Base-by-base conservation (phyloP, 1,284 basidiomycete genomes). In the Cystobasidium pallidum region DNA sequence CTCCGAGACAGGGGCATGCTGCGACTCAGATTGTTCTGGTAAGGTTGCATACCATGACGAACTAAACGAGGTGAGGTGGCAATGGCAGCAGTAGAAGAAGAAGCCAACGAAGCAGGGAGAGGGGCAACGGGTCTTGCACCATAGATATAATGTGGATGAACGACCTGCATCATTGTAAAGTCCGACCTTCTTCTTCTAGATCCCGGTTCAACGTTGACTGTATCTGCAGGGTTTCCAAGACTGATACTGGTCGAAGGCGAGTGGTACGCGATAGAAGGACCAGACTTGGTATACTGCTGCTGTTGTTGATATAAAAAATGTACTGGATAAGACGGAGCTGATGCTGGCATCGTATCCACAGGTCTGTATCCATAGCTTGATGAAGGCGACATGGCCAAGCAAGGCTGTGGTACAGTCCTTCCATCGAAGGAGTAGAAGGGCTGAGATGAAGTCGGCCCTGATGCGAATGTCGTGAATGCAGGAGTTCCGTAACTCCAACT, bases 81-180 rank as follows among this genome's bases (percentile, higher is more conserved):
- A 34, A 39, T 6, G 7, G 32, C 54, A 19, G 32, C 19, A 34
- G 6, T 21, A 3, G 54, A 13, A 2, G 49, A 24, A 26, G 49
- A n/a, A 19, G 54, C 54, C 19, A 36, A 32, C n/a, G 54, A 36
- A 17, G 54, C 32, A 57, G 54, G 54, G n/a, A 57, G 54, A 57
- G 54, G 54, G n/a, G 54, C 24, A 4, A 51, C 8, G 26, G 49
- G 10, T 51, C 49, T 28, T 4, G 21, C 15, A 3, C 30, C 32
- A n/a, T 57, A 57, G n/a, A 4, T n/a, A 57, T 57, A 57, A 36
- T 57, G 28, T 10, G 54, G 54, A 36, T 57, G 54, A 34, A 57
- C 54, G n/a, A 57, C 54, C 24, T 57, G 54, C 54, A 57, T 57
- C 17, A 57, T 17, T 57, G 30, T 57, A 21, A 57, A 57, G 32